Percentiles rank a stretch among this genome's conserved stretches.
Evolutionary conservation across 2,329 filamentous ascomycete species (phyloP).

Genomic region (Epichloe coenophiala): DNA sequence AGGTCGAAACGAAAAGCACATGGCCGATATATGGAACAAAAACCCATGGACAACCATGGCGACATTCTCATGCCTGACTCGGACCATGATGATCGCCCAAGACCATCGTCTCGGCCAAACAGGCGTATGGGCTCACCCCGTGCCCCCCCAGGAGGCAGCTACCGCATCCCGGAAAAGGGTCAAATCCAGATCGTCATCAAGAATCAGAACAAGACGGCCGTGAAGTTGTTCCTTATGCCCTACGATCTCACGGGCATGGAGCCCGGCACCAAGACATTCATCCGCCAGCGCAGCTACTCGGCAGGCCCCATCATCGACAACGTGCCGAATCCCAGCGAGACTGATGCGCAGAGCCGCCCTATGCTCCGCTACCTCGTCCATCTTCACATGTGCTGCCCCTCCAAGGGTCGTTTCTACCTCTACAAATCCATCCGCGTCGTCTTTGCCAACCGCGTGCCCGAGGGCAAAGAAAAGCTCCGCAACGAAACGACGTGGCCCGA

Average conservation of each 20-base stretch:
- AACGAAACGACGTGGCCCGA: conserved; percentile 87
- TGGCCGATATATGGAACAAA: conserved; percentile 27
- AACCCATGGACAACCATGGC: conserved; percentile 13
- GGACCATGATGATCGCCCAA: conserved; percentile 18
- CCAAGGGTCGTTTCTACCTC: conserved; percentile 71
- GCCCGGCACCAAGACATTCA: conserved; percentile 86
- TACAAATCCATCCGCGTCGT: conserved; percentile 90
- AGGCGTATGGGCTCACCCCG: conserved; percentile 37
- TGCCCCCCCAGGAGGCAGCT: conserved; percentile 77
- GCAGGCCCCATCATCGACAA: conserved; percentile 72
- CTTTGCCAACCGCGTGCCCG: conserved; percentile 90
- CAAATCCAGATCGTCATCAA: conserved; percentile 96
- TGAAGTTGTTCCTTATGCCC: conserved; percentile 87
- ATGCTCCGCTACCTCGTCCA: conserved; percentile 84
- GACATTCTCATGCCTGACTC: conserved; percentile 10
- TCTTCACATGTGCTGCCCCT: conserved; percentile 80
- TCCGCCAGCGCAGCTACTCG: conserved; percentile 87
- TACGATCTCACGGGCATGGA: conserved; percentile 92
- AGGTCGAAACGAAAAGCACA: conserved; percentile 36
- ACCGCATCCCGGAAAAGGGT: conserved; percentile 85
- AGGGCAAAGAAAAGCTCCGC: conserved; percentile 81
- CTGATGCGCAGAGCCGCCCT: conserved; percentile 38
- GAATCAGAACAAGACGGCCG: conserved; percentile 95
- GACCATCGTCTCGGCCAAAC: conserved; percentile 25
- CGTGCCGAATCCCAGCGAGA: conserved; percentile 19